These are phyloP conservation scores for Trichocladium uniseriatum DNA, from an alignment of 495 filamentous ascomycete species.

Conservation along the genomic window DNA sequence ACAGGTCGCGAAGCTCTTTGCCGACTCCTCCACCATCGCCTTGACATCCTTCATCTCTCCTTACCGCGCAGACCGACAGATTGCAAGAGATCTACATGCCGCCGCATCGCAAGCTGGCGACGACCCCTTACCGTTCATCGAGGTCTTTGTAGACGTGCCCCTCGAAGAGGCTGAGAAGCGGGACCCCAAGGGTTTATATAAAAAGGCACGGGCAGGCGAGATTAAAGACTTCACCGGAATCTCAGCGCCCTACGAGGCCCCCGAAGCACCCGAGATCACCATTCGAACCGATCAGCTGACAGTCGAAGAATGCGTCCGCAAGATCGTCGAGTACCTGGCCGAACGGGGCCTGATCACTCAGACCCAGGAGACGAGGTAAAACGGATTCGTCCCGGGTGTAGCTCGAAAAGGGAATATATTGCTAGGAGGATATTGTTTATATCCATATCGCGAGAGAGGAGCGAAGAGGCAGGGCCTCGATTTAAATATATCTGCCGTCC, in stretches of 20 bases:
- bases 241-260: conserved; percentile 86
- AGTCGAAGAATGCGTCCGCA: conserved; percentile 74
- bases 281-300: conserved; percentile 67
- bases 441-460: no score
- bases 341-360: conserved; percentile 33
- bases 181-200: conserved; percentile 95
- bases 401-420: no score
- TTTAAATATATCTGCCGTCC: no score
- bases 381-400: no score
- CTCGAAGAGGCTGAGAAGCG: conserved; percentile 85
- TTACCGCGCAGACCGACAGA: conserved; percentile 73
- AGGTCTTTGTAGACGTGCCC: conserved; percentile 83
- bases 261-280: conserved; percentile 74
- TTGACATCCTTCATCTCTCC: conserved; percentile 97
- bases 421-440: no score
- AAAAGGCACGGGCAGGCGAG: conserved; percentile 84
- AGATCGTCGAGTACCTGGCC: conserved; percentile 75
- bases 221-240: conserved; percentile 98
- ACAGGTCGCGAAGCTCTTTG: conserved; percentile 89
- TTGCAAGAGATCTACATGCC: conserved; percentile 70
- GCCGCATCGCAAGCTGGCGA: conserved; percentile 39
- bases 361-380: conserved; percentile 26
- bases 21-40: conserved; percentile 76
- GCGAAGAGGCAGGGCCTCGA: no score
- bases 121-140: conserved; percentile 71